Evolutionary conservation across 768 basidiomycete genomes (phyloP).

Genomic region (Tricholoma hemisulphureum): DNA sequence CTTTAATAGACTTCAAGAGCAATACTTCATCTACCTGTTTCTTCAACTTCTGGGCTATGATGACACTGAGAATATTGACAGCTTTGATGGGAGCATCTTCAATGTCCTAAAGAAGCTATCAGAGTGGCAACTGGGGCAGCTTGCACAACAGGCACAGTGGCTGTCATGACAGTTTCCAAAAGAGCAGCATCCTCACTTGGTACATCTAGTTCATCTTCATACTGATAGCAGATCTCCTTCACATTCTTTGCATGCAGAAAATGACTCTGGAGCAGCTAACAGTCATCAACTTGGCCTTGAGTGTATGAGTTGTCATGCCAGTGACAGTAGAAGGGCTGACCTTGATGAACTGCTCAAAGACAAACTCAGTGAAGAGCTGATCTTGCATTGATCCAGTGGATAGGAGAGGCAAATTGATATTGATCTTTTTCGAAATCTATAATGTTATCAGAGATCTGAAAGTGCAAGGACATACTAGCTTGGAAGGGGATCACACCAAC

Average conservation of each 20-base stretch:
- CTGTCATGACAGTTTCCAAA: slow-evolving; percentile 29
- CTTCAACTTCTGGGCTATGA: slow-evolving; percentile 98
- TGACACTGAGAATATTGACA: slow-evolving; percentile 77
- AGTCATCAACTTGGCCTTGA: slow-evolving; percentile 94
- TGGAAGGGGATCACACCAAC: slow-evolving; percentile 97
- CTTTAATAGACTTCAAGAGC: slow-evolving; percentile 92
- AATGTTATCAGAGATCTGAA: not conserved
- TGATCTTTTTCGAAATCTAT: slow-evolving; percentile 97
- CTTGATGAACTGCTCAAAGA: too few relatives aligned
- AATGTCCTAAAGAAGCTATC: slow-evolving; percentile 58
- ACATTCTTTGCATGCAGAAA: slow-evolving; percentile 90
- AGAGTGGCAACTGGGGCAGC: slow-evolving; percentile 41
- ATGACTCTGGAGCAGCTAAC: slow-evolving; percentile 75
- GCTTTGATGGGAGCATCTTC: slow-evolving; percentile 93
- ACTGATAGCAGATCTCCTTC: slow-evolving; percentile 97
- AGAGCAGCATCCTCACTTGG: slow-evolving; percentile 39
- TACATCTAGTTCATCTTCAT: slow-evolving; percentile 77
- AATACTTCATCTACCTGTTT: slow-evolving; percentile 89
- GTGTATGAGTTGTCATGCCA: slow-evolving; percentile 88
- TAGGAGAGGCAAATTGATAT: slow-evolving; percentile 99
- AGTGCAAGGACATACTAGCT: slow-evolving; percentile 64
- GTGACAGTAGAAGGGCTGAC: slow-evolving; percentile 94
- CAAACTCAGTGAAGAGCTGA: too few relatives aligned
- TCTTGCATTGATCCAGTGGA: slow-evolving; percentile 99
- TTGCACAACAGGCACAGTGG: slow-evolving; percentile 40